phyloP scores from a whole-genome alignment of 2,329 filamentous ascomycete genomes.

The Sarocladium kiliense region DNA sequence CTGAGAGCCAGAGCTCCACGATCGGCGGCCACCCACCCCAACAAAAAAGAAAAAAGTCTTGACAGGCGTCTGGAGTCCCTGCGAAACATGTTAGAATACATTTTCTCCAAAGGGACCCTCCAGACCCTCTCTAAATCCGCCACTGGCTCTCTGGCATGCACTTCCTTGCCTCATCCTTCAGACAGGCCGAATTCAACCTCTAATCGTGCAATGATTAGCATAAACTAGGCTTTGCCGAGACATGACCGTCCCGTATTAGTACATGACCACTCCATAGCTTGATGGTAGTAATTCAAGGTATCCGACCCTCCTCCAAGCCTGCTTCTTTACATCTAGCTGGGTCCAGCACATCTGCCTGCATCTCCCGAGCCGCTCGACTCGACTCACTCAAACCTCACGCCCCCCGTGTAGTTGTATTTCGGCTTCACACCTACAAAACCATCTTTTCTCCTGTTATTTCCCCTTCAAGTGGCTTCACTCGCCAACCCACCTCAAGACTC shows the following conservation, averaged over 20 bases:
- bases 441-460: not conserved
- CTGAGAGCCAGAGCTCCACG: conserved; percentile 3
- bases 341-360: not conserved
- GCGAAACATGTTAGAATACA: too few species aligned
- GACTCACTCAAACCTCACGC: not conserved
- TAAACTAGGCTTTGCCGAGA: not conserved
- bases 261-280: not conserved
- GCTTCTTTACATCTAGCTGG: too few species aligned
- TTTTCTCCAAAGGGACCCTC: not conserved
- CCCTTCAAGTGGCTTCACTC: not conserved
- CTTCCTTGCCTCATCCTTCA: too few species aligned
- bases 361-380: not conserved
- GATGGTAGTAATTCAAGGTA: not conserved
- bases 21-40: conserved; percentile 6
- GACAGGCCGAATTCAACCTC: not conserved
- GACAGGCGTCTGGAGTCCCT: not conserved
- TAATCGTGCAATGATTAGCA: not conserved
- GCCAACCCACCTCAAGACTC: not conserved
- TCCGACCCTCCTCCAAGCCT: not conserved
- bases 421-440: not conserved
- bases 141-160: not conserved
- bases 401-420: not conserved
- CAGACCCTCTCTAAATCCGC: too few species aligned
- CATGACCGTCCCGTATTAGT: not conserved
- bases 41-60: conserved; percentile 4